Evolutionary conservation across 192 early-diverging fungal species (phyloP), one percentile per base, ranked within the genome.

Genomic region (Thamnidium elegans): DNA sequence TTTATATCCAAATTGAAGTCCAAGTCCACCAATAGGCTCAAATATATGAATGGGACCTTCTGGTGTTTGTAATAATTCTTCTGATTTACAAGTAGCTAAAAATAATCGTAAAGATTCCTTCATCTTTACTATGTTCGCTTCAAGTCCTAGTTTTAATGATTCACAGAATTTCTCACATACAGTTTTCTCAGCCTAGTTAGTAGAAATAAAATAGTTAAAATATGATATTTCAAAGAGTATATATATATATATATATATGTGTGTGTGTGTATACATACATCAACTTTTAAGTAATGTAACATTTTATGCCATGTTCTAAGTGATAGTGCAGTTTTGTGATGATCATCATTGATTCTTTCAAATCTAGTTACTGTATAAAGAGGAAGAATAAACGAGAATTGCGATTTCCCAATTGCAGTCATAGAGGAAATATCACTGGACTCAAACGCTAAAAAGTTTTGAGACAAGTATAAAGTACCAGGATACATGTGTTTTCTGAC

Each of bases 301-400:
- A 94, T 89, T 68, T 94, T 84, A 73, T 99, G 97, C 88, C 94
- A 94, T 15, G 91, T 90, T 1, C 91, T 89, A 39, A 99, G 87
- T 3, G 86, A 82, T 32, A 99, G 79, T 10, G 87, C 82, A 54
- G 90, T 85, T 42, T 78, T 81, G 65, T 78, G 68, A 4, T 81
- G 79, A 19, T 78, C 72, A 26, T 82, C 76, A 65, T 88, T 92
- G 58, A 92, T 76, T 15, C 93, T 81, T 78, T 99, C 97, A 14
- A 99, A 93, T 6, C 92, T 82, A 44, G 89, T 89, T 50, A 99
- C 86, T 3, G 93, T 93, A 67, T 85, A 95, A 58, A 96, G 87
- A 31, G 94, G 97, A 13, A 98, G 67, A 0, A 87, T 85, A 48
- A 99, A 73, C 23, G 86, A 84, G 59, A 88, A 90, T 21, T 89